Percentiles rank a stretch among this genome's conserved stretches.
Evolutionary conservation across 805 yeast genomes (phyloP).

Genomic region (Yarrowia sp.): DNA sequence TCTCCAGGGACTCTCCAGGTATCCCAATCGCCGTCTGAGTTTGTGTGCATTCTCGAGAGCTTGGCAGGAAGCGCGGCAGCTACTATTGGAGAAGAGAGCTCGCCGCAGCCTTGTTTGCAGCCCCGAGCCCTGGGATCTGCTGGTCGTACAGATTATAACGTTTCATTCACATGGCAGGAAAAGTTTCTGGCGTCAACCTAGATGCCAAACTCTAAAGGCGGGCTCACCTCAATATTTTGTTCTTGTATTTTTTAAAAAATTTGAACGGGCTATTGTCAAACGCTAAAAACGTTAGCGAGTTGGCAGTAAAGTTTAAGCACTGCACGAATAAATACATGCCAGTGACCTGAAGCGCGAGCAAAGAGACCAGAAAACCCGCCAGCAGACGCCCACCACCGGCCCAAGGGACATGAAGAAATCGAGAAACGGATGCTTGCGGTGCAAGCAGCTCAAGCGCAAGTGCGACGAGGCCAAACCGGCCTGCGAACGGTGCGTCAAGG

Average conservation of each 20-base stretch:
- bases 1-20: too few species aligned
- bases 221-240: neutral
- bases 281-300: neutral
- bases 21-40: too few species aligned
- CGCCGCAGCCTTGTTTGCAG: too few species aligned
- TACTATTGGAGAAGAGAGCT: too few species aligned
- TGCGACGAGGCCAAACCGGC: conserved; percentile 68
- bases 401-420: conserved; percentile 20
- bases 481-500: conserved; percentile 56
- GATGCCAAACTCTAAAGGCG: neutral
- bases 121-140: too few species aligned
- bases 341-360: neutral
- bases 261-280: neutral
- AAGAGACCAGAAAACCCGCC: neutral
- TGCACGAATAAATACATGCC: neutral
- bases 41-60: too few species aligned
- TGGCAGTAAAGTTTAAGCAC: neutral
- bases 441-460: conserved; percentile 61
- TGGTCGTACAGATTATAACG: too few species aligned
- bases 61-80: too few species aligned
- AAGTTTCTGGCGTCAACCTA: neutral
- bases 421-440: conserved; percentile 22
- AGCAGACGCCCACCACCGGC: neutral
- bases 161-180: neutral
- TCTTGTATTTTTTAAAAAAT: neutral